Conservation (phyloP, 2,329 filamentous ascomycete genomes). For the Aspergillaceae sp. region DNA sequence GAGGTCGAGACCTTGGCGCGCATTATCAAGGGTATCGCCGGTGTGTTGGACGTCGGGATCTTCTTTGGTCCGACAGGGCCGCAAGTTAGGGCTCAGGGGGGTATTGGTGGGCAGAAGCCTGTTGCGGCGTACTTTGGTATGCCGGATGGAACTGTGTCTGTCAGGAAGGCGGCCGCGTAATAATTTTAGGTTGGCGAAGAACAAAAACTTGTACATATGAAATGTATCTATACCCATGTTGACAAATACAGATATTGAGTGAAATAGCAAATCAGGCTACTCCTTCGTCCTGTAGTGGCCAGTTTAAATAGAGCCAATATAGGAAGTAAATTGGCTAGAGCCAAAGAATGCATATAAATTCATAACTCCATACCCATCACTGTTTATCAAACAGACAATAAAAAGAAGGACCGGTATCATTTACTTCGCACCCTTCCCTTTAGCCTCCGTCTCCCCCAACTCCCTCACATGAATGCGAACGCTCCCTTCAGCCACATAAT, state of each 20-base stretch:
- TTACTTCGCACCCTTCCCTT: slow-evolving; percentile 68
- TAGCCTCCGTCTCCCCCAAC: slow-evolving; percentile 78
- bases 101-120: slow-evolving; percentile 74
- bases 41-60: slow-evolving; percentile 84
- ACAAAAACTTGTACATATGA: slow-evolving; percentile 4
- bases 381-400: slow-evolving; percentile 7
- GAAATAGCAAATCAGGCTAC: too few relatives aligned
- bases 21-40: slow-evolving; percentile 70
- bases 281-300: too few relatives aligned
- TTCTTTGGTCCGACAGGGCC: slow-evolving; percentile 76
- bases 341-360: too few relatives aligned
- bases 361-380: neutral
- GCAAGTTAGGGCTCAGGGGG: slow-evolving; percentile 53
- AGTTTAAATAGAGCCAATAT: too few relatives aligned
- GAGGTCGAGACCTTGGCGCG: slow-evolving; percentile 67
- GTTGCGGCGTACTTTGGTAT: slow-evolving; percentile 93
- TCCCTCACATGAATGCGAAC: slow-evolving; percentile 74
- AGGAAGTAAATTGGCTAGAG: too few relatives aligned
- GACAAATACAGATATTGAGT: too few relatives aligned
- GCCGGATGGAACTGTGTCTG: slow-evolving; percentile 61
- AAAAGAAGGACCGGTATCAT: slow-evolving; percentile 5
- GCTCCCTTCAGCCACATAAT: slow-evolving; percentile 63
- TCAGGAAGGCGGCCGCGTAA: slow-evolving; percentile 36
- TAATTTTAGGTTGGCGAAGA: neutral
- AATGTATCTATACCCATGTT: slow-evolving; percentile 2